phyloP scores from a whole-genome alignment of 192 early-diverging fungal genomes.

The Kickxella alabastrina region DNA sequence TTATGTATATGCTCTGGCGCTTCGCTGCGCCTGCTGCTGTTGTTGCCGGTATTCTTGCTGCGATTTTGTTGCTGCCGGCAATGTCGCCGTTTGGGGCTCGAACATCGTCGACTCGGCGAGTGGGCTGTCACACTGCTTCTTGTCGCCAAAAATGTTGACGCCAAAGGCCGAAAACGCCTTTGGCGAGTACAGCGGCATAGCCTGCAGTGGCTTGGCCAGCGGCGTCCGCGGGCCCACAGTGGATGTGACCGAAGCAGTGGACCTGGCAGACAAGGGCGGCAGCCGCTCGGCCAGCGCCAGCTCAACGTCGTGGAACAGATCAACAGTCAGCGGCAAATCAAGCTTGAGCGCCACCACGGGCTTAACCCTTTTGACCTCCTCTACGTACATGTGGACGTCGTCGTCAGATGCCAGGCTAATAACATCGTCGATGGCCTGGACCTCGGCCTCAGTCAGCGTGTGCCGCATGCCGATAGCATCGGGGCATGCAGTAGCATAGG shows the following conservation, averaged over 20 bases:
- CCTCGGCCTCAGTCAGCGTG: too few relatives aligned
- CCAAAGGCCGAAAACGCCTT: slow-evolving; percentile 8
- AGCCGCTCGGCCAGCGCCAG: slow-evolving; percentile 41
- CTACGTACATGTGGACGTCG: slow-evolving; percentile 3
- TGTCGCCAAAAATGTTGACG: slow-evolving; percentile 4
- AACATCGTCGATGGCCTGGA: neutral
- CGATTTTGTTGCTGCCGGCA: too few relatives aligned
- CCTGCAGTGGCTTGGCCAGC: neutral
- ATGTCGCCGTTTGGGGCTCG: too few relatives aligned
- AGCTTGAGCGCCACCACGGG: slow-evolving; percentile 17
- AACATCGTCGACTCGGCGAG: too few relatives aligned
- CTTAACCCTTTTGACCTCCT: neutral
- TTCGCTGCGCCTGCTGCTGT: neutral
- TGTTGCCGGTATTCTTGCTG: too few relatives aligned
- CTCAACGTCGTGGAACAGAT: slow-evolving; percentile 38
- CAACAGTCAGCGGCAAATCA: slow-evolving; percentile 32
- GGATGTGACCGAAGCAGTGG: slow-evolving; percentile 13
- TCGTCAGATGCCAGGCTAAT: slow-evolving; percentile 6
- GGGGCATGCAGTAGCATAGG: too few relatives aligned
- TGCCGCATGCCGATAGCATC: neutral
- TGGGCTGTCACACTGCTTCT: neutral
- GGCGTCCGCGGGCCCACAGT: neutral
- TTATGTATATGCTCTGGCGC: slow-evolving; percentile 40
- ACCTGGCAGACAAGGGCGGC: slow-evolving; percentile 26
- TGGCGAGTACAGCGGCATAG: slow-evolving; percentile 10